Evolutionary conservation across 164 flowering plant genomes (phyloP).

Genomic region (Platanus orientalis): DNA sequence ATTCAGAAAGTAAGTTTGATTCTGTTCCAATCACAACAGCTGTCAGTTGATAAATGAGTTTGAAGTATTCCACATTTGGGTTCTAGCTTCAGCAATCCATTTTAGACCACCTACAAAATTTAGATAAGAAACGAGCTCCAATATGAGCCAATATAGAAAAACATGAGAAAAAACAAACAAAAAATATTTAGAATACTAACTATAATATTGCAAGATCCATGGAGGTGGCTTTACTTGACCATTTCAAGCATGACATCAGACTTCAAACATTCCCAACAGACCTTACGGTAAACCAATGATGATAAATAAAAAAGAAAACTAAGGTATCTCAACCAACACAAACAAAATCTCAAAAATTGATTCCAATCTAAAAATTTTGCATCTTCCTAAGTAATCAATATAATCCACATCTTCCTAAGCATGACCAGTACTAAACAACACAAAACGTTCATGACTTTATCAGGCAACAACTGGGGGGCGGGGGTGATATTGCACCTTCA

Average conservation of each 20-base stretch:
- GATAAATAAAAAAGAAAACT: not conserved
- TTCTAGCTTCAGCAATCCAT: no score
- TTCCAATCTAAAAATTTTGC: not conserved
- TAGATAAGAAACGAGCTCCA: not conserved
- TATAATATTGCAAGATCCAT: not conserved
- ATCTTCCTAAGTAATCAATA: not conserved
- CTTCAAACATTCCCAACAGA: not conserved
- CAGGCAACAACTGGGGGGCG: no score
- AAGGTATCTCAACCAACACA: not conserved
- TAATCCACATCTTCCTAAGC: not conserved
- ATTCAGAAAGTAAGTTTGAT: not conserved
- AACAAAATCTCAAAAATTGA: not conserved
- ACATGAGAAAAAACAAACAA: not conserved
- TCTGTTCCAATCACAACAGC: not conserved
- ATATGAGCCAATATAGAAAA: not conserved
- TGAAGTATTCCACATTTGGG: slow-evolving; percentile 1
- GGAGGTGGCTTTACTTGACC: not conserved
- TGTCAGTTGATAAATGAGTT: not conserved
- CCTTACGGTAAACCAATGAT: not conserved
- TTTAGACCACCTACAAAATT: slow-evolving; percentile 3
- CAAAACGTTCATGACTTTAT: not conserved
- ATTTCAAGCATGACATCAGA: slow-evolving; percentile 4
- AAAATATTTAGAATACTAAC: not conserved
- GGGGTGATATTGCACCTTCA: no score
- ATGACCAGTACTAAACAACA: not conserved